These are phyloP conservation scores for Aspergillus diversus DNA, from an alignment of 495 filamentous ascomycete genomes.

Conservation along the genomic window DNA sequence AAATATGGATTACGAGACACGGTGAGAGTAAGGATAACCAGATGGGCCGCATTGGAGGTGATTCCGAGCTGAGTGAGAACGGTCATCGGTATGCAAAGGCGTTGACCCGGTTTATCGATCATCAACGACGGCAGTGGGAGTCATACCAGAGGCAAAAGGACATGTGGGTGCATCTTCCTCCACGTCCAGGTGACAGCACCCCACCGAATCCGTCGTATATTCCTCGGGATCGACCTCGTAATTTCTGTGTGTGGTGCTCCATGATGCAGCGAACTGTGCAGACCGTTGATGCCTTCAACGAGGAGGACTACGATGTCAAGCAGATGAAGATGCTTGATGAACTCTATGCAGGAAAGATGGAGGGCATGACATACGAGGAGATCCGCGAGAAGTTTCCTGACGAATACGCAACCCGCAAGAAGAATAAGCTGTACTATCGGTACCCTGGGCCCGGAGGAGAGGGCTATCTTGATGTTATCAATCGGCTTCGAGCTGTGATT, in stretches of 20 bases:
- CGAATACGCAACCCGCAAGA: constrained; percentile 73
- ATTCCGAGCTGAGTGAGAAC: constrained; percentile 77
- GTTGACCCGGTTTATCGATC: constrained; percentile 75
- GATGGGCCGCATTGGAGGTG: constrained; percentile 78
- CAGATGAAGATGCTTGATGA: constrained; percentile 98
- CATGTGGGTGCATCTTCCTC: constrained; percentile 73
- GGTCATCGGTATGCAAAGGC: constrained; percentile 73
- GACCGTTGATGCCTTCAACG: constrained; percentile 85
- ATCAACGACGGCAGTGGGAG: constrained; percentile 76
- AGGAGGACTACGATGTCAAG: constrained; percentile 97
- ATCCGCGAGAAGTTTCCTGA: constrained; percentile 74
- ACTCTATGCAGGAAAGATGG: constrained; percentile 87
- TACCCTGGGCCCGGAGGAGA: constrained; percentile 96
- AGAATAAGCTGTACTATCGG: constrained; percentile 88
- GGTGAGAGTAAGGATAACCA: constrained; percentile 84
- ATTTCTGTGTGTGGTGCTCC: constrained; percentile 97
- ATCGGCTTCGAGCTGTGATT: constrained; percentile 91
- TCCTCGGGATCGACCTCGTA: constrained; percentile 64
- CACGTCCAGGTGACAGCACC: constrained; percentile 83
- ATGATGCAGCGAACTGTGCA: constrained; percentile 89
- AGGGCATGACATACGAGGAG: constrained; percentile 92
- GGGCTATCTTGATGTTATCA: constrained; percentile 95
- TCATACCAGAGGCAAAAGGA: constrained; percentile 74
- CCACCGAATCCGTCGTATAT: constrained; percentile 89
- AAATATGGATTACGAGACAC: constrained; percentile 98